Percentiles rank a stretch among this genome's conserved stretches.
phyloP scores from a whole-genome alignment of 495 filamentous ascomycete species.

The Podospora tetraspora region DNA sequence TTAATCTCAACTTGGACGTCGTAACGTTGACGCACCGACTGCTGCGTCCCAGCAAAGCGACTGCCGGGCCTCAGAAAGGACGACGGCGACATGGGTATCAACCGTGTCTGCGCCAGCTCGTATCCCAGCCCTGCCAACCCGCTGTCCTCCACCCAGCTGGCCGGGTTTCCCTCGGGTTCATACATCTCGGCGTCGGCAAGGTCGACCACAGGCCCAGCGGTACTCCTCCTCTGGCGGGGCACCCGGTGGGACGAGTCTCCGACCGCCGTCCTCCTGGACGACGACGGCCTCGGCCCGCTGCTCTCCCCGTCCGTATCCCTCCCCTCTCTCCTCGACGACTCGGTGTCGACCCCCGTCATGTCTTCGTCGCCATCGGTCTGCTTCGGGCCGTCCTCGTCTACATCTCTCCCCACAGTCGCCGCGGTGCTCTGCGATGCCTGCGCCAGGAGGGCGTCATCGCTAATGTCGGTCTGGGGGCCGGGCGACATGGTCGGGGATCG shows the following conservation, averaged over 20 bases:
- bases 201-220: slow-evolving; percentile 8
- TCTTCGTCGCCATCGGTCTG: slow-evolving; percentile 35
- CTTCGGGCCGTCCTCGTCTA: slow-evolving; percentile 31
- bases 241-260: not conserved
- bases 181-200: slow-evolving; percentile 20
- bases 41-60: slow-evolving; percentile 83
- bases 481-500: slow-evolving; percentile 38
- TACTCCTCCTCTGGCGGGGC: slow-evolving; percentile 7
- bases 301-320: slow-evolving; percentile 14
- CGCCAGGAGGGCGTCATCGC: slow-evolving; percentile 24
- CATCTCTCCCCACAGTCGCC: slow-evolving; percentile 5
- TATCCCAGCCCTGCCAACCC: slow-evolving; percentile 46
- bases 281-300: slow-evolving; percentile 14
- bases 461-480: slow-evolving; percentile 26
- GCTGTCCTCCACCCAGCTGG: slow-evolving; percentile 28
- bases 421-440: slow-evolving; percentile 13
- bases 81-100: slow-evolving; percentile 60
- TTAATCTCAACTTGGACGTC: slow-evolving; percentile 97
- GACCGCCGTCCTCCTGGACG: not conserved
- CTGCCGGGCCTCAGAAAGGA: slow-evolving; percentile 85
- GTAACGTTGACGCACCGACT: slow-evolving; percentile 85
- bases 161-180: slow-evolving; percentile 17
- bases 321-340: slow-evolving; percentile 5
- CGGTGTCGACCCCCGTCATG: slow-evolving; percentile 13
- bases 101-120: slow-evolving; percentile 61